Evolutionary conservation across 169 alveolate genomes (phyloP), one percentile per base, ranked within the genome.

Genomic region (Cryptosporidium sp.): DNA sequence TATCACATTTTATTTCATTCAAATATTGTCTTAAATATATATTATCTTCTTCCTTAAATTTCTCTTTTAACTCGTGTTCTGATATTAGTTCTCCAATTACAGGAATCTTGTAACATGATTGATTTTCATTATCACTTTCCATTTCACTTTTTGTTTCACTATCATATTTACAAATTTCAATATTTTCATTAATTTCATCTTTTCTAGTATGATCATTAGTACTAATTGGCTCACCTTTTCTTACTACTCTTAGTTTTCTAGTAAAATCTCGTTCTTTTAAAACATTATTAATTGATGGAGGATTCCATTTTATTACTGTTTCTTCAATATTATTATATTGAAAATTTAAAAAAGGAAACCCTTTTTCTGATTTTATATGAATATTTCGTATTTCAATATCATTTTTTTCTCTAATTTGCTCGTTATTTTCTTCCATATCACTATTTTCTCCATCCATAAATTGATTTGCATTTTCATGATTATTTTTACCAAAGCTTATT

Each of bases 321-420:
- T 75, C 86, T 58, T 75, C 44, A 35, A 75, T n/a, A 61, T 75
- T 60, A 61, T 58, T 58, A 29, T 75, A 75, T 61, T 75, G 73
- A 39, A 48, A 75, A 75, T 75, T 75, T 37, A 75, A 53, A 29
- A 56, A 35, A 7, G 86, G 86, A 58, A 75, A 75, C 1, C 86
- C 72, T 61, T 75, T 75, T 23, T 75, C 73, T 35, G 73, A 60
- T 75, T 75, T 60, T 12, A 75, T 58, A 42, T 58, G 86, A 48
- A 48, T 48, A 48, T 48, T 48, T 14, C 5, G 5, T 26, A 21
- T 12, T 60, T 60, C 37, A 60, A 18, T 16, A 26, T 45, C 18
- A 45, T 12, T 45, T 12, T 45, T 45, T 45, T 10, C 53, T 45
- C 53, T 23, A 1, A 33, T 67, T 1, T 1, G 52, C 3, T 37